Evolutionary conservation across 768 basidiomycete genomes (phyloP), one percentile per base, ranked within the genome.

Genomic region (Dioszegia crocea): DNA sequence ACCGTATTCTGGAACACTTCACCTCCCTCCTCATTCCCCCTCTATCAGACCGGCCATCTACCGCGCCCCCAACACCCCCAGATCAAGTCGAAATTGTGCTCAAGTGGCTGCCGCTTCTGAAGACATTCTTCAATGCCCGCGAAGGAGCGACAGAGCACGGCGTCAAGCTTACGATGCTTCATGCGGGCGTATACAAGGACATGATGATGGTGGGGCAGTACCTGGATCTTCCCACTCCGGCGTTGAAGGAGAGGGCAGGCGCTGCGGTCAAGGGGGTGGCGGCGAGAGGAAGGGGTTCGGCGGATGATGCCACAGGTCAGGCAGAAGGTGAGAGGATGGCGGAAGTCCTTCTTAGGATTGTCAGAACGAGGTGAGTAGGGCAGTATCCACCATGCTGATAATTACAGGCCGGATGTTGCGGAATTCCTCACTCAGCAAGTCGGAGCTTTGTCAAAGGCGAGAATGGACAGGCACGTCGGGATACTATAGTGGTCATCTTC

Each of bases 41-140:
- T 1, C 62, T 75, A 11, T 74, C 73, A 1, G 73, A 77, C 59
- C 65, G 67, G 49, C 65, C 67, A 0, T 56, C 63, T 39, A 49
- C 62, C 4, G 38, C 40, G 4, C 57, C 65, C 2, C 44, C 56
- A 2, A 59, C 68, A 0, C 31, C 57, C 0, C 41, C 68, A 0
- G 64, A 56, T 16, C 74, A 77, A 47, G 56, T 70, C n/a, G 72
- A 74, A 51, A 63, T 77, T 12, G 66, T 77, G 6, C 75, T 75
- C 70, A 75, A 77, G 55, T 77, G 74, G 74, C 62, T 77, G 1
- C 71, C 73, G 59, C 49, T 71, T 30, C 58, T 76, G 41, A 77
- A 77, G 54, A 41, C 66, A 3, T 77, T 75, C 62, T 77, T 74
- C 63, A 77, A 77, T 59, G 76, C 76, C 26, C 44, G 52, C 2